Base-by-base conservation (phyloP, 805 yeast species). In the Wickerhamiella bombiphila region DNA sequence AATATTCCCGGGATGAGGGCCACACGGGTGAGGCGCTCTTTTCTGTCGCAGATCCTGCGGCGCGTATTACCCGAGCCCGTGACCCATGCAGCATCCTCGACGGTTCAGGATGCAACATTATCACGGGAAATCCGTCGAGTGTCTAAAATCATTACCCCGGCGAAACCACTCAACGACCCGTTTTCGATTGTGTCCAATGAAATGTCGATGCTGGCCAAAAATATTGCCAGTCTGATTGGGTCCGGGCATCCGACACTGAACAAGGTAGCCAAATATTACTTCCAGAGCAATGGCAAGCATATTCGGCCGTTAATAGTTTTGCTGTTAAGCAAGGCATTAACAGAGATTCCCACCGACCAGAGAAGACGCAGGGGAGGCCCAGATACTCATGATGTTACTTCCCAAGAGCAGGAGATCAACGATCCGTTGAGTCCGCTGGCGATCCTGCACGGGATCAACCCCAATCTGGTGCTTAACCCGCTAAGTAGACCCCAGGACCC, bases 211-310 rank as follows among this genome's bases (percentile, higher is more conserved):
- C 60, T 88, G 51, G 95, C 94, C 20, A 72, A 72, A 52, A 83
- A 85, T 54, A 91, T 88, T 44, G 93, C 94, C 34, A 63, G 68
- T 15, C 65, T 91, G 38, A 76, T 88, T 41, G 96, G 97, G 1
- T 77, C 93, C 0, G 94, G 95, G 2, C 95, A 88, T 54, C 95
- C 97, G 1, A 77, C 91, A 8, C 66, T 88, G 43, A 86, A 88
- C 59, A 68, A 93, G 47, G 94, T 88, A 3, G 77, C 94, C n/a
- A 73, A 83, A 25, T 91, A 91, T 61, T 91, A 91, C 61, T 91
- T 91, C 50, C 94, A 86, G 59, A 81, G 91, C 15, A 94, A 88
- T 54, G 97, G 98, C 5, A 91, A 91, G 58, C 93, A 86, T 54
- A 83, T 91, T 15, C 69, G 98, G 41, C 98, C 98, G 1, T 61